Evolutionary conservation across 352 stramenopile species (phyloP), one percentile per base, ranked within the genome.

Genomic region (Pythium insidiosum): DNA sequence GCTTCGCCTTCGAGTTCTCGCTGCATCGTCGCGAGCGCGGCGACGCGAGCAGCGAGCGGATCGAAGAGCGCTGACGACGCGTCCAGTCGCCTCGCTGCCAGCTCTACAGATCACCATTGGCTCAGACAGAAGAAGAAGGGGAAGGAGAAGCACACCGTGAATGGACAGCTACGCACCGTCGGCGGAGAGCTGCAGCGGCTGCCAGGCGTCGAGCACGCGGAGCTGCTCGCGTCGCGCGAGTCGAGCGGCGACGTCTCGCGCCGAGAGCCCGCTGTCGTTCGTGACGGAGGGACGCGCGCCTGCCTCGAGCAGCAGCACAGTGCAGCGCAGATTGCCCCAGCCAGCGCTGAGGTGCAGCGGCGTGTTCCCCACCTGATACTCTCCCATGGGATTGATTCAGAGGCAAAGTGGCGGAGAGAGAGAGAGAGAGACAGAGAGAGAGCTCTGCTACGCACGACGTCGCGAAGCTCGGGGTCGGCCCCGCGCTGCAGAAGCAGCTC

Each of bases 281-380:
- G 20, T 49, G 2, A 21, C 44, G 9, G 50, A 36, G 1, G 62
- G 35, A 38, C 53, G 39, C 2, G 68, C 63, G 4, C 72, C 72
- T 19, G 55, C 57, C 55, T 89, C 73, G 4, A 89, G 51, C 12
- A 86, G 45, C 36, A 87, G 26, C 7, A 84, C 60, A 6, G 67
- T 66, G 26, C 69, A 84, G 3, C 56, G 43, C 7, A 83, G 37
- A 24, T 79, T 68, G 16, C 77, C 74, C 67, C 72, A 89, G 0
- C 73, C 77, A 45, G 74, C 69, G n/a, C 72, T 69, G 23, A 89
- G 33, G 42, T 89, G 74, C 7, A 89, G 43, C 9, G 77, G 56
- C 5, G 74, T 81, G 34, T 87, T 85, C n/a, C 74, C 69, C 41
- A 62, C 56, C 77, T 88, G 28, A 41, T 4, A 44, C 10, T 25